Base-by-base conservation (phyloP, 23 red algal species). In the Gracilaria caudata region DNA sequence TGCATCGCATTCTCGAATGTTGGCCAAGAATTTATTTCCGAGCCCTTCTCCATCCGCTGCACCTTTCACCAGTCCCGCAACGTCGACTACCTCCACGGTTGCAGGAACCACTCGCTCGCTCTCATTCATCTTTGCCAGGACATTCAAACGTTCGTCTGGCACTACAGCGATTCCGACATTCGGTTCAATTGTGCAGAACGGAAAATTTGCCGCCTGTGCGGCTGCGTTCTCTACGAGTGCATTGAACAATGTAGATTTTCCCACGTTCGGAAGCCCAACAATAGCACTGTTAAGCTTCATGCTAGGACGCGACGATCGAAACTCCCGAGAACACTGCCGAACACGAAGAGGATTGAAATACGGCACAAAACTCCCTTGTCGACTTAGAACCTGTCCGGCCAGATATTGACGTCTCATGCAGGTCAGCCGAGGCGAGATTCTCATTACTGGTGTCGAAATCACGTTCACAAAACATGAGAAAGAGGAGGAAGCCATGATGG, bases 101-200 rank as follows among this genome's bases (percentile, higher is more conserved):
- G 97, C 83, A 34, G 97, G 97, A 23, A 95, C 79, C 28, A 95
- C 89, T 25, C 87, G 86, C 45, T 49, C 93, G 21, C 83, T 91
- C 5, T 88, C 54, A 41, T 90, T 87, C 66, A 99, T 56, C 51
- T 77, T 43, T 10, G 70, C 68, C 13, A 99, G 81, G 16, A 77
- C 80, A 9, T 88, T 41, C n/a, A 99, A 80, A 61, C 97, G 93
- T 51, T 74, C 59, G 78, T 99, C 97, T 30, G 94, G 97, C 13
- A 99, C 97, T 2, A 82, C 89, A 21, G 94, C 97, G 11, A 99
- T 83, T 53, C 97, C 97, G 20, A 96, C 85, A 80, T 99, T 99
- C 24, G 97, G 97, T 40, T 99, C 97, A 81, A 99, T 87, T 23
- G 97, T 99, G 47, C 97, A 99, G 45, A 99, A 99, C 0, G 97